Percentiles rank a stretch among this genome's conserved stretches.
Conservation (phyloP, 208 protist genomes). For the Trypanosoma scelopori region DNA sequence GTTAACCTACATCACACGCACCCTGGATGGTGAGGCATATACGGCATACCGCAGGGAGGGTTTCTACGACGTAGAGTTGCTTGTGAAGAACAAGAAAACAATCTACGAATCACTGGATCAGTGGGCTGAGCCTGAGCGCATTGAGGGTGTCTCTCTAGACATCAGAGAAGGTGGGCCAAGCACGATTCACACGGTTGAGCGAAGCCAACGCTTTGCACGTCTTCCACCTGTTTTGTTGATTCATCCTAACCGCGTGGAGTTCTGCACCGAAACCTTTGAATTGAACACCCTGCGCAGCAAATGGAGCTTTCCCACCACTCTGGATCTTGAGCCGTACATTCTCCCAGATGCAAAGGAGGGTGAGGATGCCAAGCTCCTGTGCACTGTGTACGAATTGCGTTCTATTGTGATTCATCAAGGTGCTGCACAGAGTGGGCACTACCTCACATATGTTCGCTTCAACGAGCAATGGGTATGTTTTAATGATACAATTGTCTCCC, state of each 20-base stretch:
- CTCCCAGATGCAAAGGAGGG: constrained; percentile 41
- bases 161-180: constrained; percentile 38
- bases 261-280: constrained; percentile 73
- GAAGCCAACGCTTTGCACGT: constrained; percentile 61
- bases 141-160: constrained; percentile 86
- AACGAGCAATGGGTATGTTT: constrained; percentile 70
- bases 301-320: constrained; percentile 61
- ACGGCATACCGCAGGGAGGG: constrained; percentile 63
- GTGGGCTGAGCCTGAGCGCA: constrained; percentile 64
- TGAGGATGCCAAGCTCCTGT: constrained; percentile 27
- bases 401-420: constrained; percentile 87
- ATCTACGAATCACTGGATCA: constrained; percentile 79
- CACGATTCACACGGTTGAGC: constrained; percentile 69
- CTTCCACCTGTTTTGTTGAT: constrained; percentile 89
- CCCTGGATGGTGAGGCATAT: constrained; percentile 68
- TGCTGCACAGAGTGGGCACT: constrained; percentile 78
- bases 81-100: constrained; percentile 73
- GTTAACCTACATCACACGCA: constrained; percentile 69
- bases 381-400: constrained; percentile 68
- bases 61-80: constrained; percentile 89
- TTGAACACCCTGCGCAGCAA: constrained; percentile 80
- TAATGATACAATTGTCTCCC: constrained; percentile 73
- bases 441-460: constrained; percentile 80
- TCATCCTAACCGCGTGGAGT: constrained; percentile 88
- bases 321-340: constrained; percentile 68